Conservation (phyloP, 2,329 filamentous ascomycete species). For the Hymenoscyphus albidus region DNA sequence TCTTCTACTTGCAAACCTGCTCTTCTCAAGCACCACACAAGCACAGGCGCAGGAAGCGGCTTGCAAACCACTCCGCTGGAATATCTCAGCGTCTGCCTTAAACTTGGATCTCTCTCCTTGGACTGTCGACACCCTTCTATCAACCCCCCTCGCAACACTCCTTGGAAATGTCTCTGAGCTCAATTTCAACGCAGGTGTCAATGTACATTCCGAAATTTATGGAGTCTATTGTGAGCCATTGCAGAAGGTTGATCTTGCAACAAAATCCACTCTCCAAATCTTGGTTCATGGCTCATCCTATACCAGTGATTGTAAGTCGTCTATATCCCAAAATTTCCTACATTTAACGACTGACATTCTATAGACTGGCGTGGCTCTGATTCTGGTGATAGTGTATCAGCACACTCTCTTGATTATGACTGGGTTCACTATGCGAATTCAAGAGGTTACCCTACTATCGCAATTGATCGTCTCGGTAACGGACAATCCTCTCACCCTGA, state of each 20-base stretch:
- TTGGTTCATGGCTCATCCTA: slow-evolving; percentile 4
- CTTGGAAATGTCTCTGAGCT: not conserved
- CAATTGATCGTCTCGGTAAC: slow-evolving; percentile 20
- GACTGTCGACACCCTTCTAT: not conserved
- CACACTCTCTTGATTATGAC: slow-evolving; percentile 5
- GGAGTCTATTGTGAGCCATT: not conserved
- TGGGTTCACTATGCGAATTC: slow-evolving; percentile 16
- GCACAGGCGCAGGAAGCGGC: not conserved
- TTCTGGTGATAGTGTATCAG: not conserved
- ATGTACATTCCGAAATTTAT: not conserved
- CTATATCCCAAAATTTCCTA: not conserved
- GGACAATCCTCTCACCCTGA: slow-evolving; percentile 22
- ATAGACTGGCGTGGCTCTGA: not conserved
- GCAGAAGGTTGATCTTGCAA: not conserved
- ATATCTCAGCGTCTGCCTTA: not conserved
- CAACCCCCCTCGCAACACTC: not conserved
- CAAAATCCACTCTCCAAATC: not conserved
- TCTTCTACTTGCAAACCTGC: not conserved
- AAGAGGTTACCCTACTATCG: slow-evolving; percentile 18
- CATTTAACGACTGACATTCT: not conserved
- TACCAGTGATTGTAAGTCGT: not conserved
- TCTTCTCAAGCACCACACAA: not conserved
- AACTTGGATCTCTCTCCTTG: not conserved
- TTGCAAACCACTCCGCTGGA: not conserved
- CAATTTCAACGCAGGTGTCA: not conserved